These are phyloP conservation scores for Beauveria caledonica DNA, from an alignment of 2,329 filamentous ascomycete genomes.

Conservation along the genomic window DNA sequence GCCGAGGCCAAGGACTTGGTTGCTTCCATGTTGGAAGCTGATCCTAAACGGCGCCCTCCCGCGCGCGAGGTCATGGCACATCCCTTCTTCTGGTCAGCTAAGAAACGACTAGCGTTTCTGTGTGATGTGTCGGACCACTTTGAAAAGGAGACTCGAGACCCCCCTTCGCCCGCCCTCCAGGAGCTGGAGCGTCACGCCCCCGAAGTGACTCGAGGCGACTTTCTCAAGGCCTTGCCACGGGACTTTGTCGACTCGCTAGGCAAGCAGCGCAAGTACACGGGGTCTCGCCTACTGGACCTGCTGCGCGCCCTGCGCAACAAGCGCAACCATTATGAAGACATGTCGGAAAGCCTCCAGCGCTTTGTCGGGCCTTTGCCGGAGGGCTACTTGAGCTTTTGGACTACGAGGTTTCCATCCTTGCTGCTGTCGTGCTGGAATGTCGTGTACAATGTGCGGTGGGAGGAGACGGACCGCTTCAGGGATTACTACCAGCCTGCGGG, in stretches of 20 bases:
- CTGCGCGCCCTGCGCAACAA: conserved; percentile 88
- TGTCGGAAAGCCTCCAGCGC: conserved; percentile 68
- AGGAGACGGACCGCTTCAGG: conserved; percentile 56
- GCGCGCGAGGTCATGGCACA: conserved; percentile 79
- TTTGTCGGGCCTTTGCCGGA: conserved; percentile 66
- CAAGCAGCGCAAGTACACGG: conserved; percentile 92
- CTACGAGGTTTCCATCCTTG: conserved; percentile 66
- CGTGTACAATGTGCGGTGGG: conserved; percentile 57
- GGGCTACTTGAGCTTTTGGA: conserved; percentile 81
- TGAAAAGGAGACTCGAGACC: conserved; percentile 82
- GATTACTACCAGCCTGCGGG: conserved; percentile 57
- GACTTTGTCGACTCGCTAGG: conserved; percentile 84
- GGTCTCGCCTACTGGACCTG: conserved; percentile 73
- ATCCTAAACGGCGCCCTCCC: conserved; percentile 54
- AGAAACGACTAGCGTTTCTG: conserved; percentile 85
- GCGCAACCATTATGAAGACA: conserved; percentile 95
- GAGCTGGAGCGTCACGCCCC: conserved; percentile 48
- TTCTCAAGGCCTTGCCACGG: conserved; percentile 65
- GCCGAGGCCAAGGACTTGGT: conserved; percentile 86
- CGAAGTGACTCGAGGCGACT: conserved; percentile 59
- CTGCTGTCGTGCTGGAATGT: conserved; percentile 73
- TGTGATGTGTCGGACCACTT: conserved; percentile 96
- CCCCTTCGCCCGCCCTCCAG: conserved; percentile 59
- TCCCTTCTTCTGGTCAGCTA: conserved; percentile 91
- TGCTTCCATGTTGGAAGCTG: conserved; percentile 59